Base-by-base conservation (phyloP, 345 rosid genomes). In the Acer negundo region DNA sequence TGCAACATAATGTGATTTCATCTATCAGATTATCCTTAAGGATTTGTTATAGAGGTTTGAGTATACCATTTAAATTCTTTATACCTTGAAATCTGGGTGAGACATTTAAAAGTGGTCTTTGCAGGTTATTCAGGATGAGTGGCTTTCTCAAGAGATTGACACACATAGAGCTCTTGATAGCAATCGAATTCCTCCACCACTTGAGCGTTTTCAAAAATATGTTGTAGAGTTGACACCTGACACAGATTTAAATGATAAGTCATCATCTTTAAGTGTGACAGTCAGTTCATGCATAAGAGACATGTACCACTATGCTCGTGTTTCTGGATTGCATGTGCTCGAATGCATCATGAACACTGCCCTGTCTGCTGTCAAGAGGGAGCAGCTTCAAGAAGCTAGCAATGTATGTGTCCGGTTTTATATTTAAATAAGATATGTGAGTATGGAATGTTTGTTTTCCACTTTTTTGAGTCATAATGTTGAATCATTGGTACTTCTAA, bases 221-320 rank as follows among this genome's bases (percentile, higher is more conserved):
- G 82, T 90, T 69, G 77, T 28, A 40, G 89, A 89, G 79, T 74
- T 80, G 69, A 86, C 82, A 80, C 61, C 77, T 35, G 86, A 82
- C 78, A 73, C 75, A 73, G 83, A 84, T 82, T 20, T 49, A 66
- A 86, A 83, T 82, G 87, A 84, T 38, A 80, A 78, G 53, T 58
- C 70, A 75, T 85, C 82, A 59, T 81, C 82, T 40, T 82, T 84
- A 83, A 85, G 82, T 83, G 75, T 28, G 79, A 86, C 87, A 42
- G 62, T 86, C 80, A 78, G 78, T 79, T 86, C 88, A 75, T 93
- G 96, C 88, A 82, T 83, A 89, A 89, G 93, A 85, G 97, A 92
- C 55, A 83, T 92, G 91, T 91, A 86, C 84, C 98, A 95, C 78
- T 93, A 89, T 87, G 95, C 97, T 55, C 98, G 99, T 65, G 88